These are phyloP conservation scores for Tritrichomonas musculus DNA, from an alignment of 208 protist genomes.

Conservation along the genomic window DNA sequence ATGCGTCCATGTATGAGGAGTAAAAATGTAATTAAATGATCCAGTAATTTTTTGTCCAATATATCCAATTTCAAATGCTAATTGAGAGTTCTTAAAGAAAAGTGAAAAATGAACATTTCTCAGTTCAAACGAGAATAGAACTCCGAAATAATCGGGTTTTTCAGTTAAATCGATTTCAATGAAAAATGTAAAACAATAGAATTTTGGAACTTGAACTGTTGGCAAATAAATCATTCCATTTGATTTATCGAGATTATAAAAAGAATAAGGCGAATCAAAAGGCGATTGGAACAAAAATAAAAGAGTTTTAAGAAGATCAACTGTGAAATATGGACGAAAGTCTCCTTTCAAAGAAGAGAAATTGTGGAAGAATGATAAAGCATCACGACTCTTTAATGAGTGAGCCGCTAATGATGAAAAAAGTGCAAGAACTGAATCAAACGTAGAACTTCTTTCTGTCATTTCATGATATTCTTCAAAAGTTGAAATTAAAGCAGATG, in stretches of 20 bases:
- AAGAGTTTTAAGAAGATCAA: not conserved
- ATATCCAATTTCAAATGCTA: not conserved
- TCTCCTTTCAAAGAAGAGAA: not conserved
- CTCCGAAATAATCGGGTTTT: not conserved
- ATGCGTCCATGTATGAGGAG: not conserved
- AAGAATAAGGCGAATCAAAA: not conserved
- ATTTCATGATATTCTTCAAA: not conserved
- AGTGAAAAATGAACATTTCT: not conserved
- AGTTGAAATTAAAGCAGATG: not conserved
- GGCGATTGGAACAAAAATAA: not conserved
- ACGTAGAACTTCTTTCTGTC: not conserved
- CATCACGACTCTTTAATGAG: not conserved
- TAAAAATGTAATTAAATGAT: not conserved
- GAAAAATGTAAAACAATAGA: not conserved
- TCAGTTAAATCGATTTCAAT: not conserved
- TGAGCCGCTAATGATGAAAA: not conserved
- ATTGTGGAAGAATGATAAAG: not conserved
- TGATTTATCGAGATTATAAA: not conserved
- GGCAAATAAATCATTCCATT: not conserved
- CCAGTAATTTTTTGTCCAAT: not conserved
- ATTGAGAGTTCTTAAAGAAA: not conserved
- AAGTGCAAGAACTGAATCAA: not conserved
- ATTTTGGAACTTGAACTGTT: not conserved
- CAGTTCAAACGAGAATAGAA: not conserved
- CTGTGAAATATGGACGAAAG: not conserved